Conservation (phyloP, 2,329 filamentous ascomycete genomes). For the Aspergillus oerlinghausenensis region DNA sequence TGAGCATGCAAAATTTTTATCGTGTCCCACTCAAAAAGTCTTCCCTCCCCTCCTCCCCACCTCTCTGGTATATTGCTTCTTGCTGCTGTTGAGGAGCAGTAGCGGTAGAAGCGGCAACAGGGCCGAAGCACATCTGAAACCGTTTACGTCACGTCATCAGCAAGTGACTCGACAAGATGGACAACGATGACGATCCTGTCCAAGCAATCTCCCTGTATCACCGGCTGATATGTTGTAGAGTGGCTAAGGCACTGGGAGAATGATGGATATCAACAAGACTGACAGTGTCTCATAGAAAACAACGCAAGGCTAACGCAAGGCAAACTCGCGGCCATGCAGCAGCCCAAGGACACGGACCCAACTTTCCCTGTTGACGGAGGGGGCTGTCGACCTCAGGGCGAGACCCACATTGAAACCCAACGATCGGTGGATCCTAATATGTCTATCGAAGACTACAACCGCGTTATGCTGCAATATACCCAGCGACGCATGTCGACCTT, state of each 20-base stretch:
- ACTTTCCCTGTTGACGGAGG: slow-evolving; percentile 19
- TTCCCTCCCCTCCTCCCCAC: too few species aligned
- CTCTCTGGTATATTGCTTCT: neutral
- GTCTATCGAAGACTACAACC: slow-evolving; percentile 36
- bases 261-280: neutral
- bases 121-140: neutral
- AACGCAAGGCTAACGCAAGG: slow-evolving; percentile 10
- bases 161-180: neutral
- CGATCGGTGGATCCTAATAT: slow-evolving; percentile 20
- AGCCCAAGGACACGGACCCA: slow-evolving; percentile 10
- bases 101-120: neutral
- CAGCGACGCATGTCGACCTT: slow-evolving; percentile 35
- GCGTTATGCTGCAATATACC: slow-evolving; percentile 36
- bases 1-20: neutral
- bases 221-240: neutral
- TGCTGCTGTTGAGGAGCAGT: neutral
- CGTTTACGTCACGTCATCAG: neutral
- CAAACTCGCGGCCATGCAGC: slow-evolving; percentile 14
- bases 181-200: neutral
- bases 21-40: neutral
- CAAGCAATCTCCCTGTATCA: neutral
- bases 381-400: slow-evolving; percentile 12
- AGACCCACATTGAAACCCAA: slow-evolving; percentile 13
- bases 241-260: neutral
- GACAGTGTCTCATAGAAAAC: neutral